Evolutionary conservation across 1,139 yeast species (phyloP).

Genomic region (Arxiozyma telluris): DNA sequence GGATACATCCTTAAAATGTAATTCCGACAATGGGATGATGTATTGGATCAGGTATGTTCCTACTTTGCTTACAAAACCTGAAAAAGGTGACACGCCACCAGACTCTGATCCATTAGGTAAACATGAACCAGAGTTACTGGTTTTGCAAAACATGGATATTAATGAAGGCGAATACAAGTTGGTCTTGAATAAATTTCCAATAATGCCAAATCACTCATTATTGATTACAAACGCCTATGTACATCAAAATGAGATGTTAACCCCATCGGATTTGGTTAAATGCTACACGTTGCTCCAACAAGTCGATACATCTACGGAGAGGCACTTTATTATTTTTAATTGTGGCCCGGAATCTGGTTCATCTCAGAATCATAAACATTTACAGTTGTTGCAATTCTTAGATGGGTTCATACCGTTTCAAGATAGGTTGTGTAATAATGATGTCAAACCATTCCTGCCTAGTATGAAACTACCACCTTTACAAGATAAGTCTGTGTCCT

Average conservation of each 20-base stretch:
- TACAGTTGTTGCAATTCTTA: slow-evolving; percentile 74
- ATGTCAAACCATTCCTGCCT: slow-evolving; percentile 44
- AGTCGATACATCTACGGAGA: slow-evolving; percentile 27
- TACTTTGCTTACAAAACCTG: slow-evolving; percentile 54
- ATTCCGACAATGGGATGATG: slow-evolving; percentile 30
- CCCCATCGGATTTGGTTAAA: slow-evolving; percentile 56
- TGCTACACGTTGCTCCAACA: slow-evolving; percentile 44
- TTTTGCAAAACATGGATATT: slow-evolving; percentile 41
- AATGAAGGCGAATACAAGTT: slow-evolving; percentile 50
- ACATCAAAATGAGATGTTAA: slow-evolving; percentile 63
- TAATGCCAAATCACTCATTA: slow-evolving; percentile 68
- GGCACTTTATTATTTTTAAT: slow-evolving; percentile 75
- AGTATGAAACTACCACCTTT: slow-evolving; percentile 47
- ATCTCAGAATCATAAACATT: slow-evolving; percentile 85
- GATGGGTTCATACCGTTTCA: slow-evolving; percentile 50
- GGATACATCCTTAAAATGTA: slow-evolving; percentile 7
- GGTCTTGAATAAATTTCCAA: slow-evolving; percentile 79
- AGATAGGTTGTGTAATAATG: slow-evolving; percentile 40
- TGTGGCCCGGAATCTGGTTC: slow-evolving; percentile 88
- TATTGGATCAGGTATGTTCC: slow-evolving; percentile 38
- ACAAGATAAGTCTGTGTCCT: slow-evolving; percentile 50
- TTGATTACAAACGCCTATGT: slow-evolving; percentile 68
- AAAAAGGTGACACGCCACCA: slow-evolving; percentile 27
- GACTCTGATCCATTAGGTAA: slow-evolving; percentile 63
- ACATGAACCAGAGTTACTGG: slow-evolving; percentile 71